Conservation (phyloP, 306 rosid genomes). For the Senna siamea region DNA sequence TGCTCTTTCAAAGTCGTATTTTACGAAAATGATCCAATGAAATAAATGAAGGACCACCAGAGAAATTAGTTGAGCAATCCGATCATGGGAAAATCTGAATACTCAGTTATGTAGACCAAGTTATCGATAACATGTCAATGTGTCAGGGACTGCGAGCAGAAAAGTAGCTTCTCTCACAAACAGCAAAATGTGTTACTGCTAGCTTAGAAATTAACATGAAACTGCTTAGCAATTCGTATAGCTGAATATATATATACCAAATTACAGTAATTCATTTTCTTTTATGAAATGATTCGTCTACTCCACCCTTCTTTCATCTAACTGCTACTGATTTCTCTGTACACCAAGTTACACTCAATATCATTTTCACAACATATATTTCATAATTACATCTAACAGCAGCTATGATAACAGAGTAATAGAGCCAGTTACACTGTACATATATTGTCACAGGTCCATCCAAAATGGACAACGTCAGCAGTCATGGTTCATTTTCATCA, state of each 20-base stretch:
- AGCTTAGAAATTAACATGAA: too few relatives aligned
- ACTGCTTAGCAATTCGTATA: not conserved
- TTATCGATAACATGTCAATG: not conserved
- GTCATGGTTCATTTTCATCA: constrained; percentile 12
- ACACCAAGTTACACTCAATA: constrained; percentile 35
- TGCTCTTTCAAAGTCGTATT: constrained; percentile 10
- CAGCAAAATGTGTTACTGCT: not conserved
- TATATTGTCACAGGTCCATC: too few relatives aligned
- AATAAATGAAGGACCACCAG: too few relatives aligned
- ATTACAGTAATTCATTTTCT: too few relatives aligned
- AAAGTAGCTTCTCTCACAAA: not conserved
- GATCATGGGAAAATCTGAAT: not conserved
- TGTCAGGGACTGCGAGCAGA: too few relatives aligned
- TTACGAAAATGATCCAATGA: not conserved
- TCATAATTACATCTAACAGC: constrained; percentile 34
- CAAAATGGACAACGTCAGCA: constrained; percentile 35
- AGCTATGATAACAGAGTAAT: constrained; percentile 25
- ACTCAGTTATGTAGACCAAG: not conserved
- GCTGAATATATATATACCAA: constrained; percentile 22
- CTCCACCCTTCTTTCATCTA: constrained; percentile 18
- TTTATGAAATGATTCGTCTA: too few relatives aligned
- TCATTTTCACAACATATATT: constrained; percentile 16
- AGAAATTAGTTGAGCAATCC: not conserved
- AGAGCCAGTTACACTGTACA: too few relatives aligned
- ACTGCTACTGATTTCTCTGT: constrained; percentile 34